Conservation (phyloP, 345 rosid species). For the Acer campestre region DNA sequence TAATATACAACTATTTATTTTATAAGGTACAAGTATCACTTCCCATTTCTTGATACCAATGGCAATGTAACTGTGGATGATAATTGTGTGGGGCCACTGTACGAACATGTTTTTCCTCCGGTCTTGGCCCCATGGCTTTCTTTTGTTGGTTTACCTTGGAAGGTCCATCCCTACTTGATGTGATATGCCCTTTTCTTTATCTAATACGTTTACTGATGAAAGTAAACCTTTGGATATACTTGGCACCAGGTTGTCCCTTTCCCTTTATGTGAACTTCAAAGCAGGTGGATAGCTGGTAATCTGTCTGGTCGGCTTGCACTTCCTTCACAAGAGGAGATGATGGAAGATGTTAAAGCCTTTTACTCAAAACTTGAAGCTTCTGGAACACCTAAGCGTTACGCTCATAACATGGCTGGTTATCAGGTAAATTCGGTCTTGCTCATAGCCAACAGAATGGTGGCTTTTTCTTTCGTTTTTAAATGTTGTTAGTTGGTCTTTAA, state of each 20-base stretch:
- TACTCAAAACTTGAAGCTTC: slow-evolving; percentile 56
- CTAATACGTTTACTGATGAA: slow-evolving; percentile 1
- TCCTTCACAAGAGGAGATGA: slow-evolving; percentile 70
- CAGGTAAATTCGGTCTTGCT: slow-evolving; percentile 40
- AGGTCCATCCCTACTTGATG: slow-evolving; percentile 41
- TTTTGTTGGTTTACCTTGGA: slow-evolving; percentile 81
- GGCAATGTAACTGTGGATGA: slow-evolving; percentile 73
- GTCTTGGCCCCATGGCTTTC: slow-evolving; percentile 72
- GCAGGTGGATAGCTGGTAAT: slow-evolving; percentile 87
- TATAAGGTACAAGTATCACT: slow-evolving; percentile 79
- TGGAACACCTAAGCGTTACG: slow-evolving; percentile 59
- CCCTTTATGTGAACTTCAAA: slow-evolving; percentile 67
- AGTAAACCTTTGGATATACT: background rate
- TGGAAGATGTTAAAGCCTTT: slow-evolving; percentile 52
- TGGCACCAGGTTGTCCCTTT: slow-evolving; percentile 64
- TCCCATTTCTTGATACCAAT: slow-evolving; percentile 82
- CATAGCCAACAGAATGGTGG: background rate
- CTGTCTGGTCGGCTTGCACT: slow-evolving; percentile 69
- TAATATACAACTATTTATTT: slow-evolving; percentile 6
- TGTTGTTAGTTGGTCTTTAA: background rate
- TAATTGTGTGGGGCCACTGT: slow-evolving; percentile 76
- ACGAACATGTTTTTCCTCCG: slow-evolving; percentile 81
- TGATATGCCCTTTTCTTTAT: slow-evolving; percentile 7
- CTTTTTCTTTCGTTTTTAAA: background rate
- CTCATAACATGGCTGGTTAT: slow-evolving; percentile 46